phyloP scores from a whole-genome alignment of 345 rosid genomes.

The Syzygium jambos region DNA sequence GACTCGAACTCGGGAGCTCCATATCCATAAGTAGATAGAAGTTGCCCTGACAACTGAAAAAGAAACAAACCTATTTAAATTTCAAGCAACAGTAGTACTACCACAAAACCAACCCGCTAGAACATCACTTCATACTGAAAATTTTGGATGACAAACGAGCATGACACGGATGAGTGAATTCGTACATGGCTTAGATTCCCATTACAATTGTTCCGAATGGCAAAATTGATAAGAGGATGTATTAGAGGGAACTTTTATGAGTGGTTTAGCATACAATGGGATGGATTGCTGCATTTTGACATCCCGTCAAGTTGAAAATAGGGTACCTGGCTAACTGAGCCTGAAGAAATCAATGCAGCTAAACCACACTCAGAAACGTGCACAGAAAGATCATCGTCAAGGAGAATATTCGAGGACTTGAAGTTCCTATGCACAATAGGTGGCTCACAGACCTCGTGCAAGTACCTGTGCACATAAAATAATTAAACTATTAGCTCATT shows the following conservation, averaged over 20 bases:
- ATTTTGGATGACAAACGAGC: background rate
- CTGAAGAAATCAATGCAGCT: conserved; percentile 73
- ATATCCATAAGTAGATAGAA: conserved; percentile 67
- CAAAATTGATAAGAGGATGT: background rate
- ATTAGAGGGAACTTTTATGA: background rate
- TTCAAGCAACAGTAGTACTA: background rate
- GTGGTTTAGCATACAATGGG: background rate
- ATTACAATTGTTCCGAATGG: background rate
- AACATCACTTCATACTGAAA: background rate
- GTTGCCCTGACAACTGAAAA: conserved; percentile 85
- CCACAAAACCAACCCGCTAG: background rate
- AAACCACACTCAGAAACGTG: conserved; percentile 89
- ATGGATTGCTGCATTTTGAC: background rate
- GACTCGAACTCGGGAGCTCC: conserved; percentile 98
- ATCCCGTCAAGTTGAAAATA: background rate
- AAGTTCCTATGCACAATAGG: conserved; percentile 83
- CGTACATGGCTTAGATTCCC: background rate
- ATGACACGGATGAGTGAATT: background rate
- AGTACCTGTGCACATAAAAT: conserved; percentile 41
- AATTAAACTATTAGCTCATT: conserved; percentile 5
- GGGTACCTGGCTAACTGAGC: conserved; percentile 88
- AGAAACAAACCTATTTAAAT: background rate
- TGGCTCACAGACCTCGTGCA: conserved; percentile 94
- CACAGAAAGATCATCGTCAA: conserved; percentile 75
- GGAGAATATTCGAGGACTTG: conserved; percentile 77